Evolutionary conservation across 2,329 filamentous ascomycete genomes (phyloP), one percentile per base, ranked within the genome.

Genomic region (Cladophialophora carrionii): DNA sequence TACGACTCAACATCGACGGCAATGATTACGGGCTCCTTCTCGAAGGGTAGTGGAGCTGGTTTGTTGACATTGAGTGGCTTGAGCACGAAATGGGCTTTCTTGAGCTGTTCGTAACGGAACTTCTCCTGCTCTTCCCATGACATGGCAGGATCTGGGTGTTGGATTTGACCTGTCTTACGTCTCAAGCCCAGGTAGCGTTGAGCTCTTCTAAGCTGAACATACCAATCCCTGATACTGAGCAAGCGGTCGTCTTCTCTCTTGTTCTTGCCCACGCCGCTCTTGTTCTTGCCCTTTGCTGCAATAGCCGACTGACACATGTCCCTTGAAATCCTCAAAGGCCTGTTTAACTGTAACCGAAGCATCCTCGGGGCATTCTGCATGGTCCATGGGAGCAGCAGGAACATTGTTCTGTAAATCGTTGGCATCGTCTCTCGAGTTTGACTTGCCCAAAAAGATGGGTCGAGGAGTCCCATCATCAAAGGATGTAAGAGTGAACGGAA

Each of bases 1-100:
- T 88, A 91, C 1, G 89, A 87, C 76, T 99, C 95, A 34, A 95
- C 80, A 72, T 99, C 95, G 52, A 98, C 81, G 67, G 85, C 87
- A 64, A 96, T 81, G 71, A 97, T 89, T 7, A 96, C 82, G 0
- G 86, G 82, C n/a, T 82, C 79, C 10, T 76, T 72, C 31, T 87
- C 84, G 58, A 83, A 82, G 0, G 75, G 64, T 64, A 81, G 83
- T 0, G 81, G 81, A 2, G 77, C 76, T 0, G 79, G 76, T 46
- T 80, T 71, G n/a, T 76, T 74, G 51, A 83, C 71, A 73, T 85
- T 77, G 46, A 87, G 72, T 2, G 72, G 74, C 31, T 65, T 72
- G 7, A 76, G 62, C 6, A 70, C 71, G 20, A 61, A 59, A 20
- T 69, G 67, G 24, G 73, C 67, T 57, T 71, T 64, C 54, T 72